A percentile compares a stretch with the other conserved stretches of the same genome.
Conservation (phyloP, 2,329 filamentous ascomycete genomes). For the Aspergillus flavus region DNA sequence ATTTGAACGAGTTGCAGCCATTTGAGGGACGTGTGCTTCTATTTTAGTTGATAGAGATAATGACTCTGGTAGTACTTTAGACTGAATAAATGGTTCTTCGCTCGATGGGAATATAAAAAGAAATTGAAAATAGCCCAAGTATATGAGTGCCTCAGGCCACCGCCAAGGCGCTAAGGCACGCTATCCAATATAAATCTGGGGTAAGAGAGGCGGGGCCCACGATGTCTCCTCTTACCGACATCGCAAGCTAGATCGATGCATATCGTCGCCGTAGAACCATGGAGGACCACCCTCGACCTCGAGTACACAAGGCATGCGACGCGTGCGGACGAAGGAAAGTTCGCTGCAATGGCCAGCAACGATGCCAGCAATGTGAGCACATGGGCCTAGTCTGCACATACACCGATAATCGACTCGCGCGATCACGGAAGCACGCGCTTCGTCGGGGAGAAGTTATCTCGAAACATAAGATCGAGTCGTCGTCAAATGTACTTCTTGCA, state of each 20-base stretch:
- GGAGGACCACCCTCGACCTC: slow-evolving; percentile 1
- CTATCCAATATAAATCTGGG: background rate
- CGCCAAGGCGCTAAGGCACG: background rate
- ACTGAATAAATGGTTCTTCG: background rate
- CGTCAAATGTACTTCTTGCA: background rate
- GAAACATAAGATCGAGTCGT: slow-evolving; percentile 35
- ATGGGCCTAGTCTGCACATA: slow-evolving; percentile 52
- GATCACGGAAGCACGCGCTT: slow-evolving; percentile 40
- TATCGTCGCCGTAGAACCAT: background rate
- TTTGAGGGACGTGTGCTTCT: slow-evolving; percentile 35
- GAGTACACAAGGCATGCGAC: slow-evolving; percentile 44
- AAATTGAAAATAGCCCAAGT: background rate
- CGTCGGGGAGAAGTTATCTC: slow-evolving; percentile 46
- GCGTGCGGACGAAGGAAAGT: slow-evolving; percentile 52
- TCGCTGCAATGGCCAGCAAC: slow-evolving; percentile 49
- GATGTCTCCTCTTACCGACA: background rate
- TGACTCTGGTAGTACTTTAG: background rate
- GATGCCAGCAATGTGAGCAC: slow-evolving; percentile 48
- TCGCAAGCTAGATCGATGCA: background rate
- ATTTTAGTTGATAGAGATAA: slow-evolving; percentile 4
- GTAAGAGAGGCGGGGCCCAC: background rate
- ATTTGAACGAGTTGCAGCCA: slow-evolving; percentile 24
- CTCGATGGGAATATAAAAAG: background rate
- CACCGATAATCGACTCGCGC: slow-evolving; percentile 32
- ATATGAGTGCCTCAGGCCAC: background rate